Percentiles rank a stretch among this genome's conserved stretches.
phyloP scores from a whole-genome alignment of 345 rosid species.

The Clarkia xantiana region DNA sequence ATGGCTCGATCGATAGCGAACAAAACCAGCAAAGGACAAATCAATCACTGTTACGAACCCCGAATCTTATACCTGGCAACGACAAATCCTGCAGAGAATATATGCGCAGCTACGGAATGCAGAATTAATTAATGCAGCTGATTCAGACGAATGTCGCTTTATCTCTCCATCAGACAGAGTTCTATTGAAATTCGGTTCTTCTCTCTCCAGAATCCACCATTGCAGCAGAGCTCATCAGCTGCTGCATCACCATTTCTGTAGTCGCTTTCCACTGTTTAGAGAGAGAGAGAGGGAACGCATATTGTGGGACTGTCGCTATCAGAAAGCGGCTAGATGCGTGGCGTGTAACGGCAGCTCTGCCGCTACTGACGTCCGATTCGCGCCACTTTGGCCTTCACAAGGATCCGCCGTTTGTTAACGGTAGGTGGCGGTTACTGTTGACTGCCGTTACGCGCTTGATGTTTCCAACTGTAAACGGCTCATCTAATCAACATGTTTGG shows the following conservation, averaged over 20 bases:
- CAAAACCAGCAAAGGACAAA: not conserved
- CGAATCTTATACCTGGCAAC: not conserved
- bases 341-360: conserved; percentile 17
- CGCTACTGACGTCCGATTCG: not conserved
- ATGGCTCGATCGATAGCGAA: not conserved
- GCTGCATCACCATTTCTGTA: conserved; percentile 6
- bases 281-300: not conserved
- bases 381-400: not conserved
- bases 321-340: conserved; percentile 1
- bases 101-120: not conserved
- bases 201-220: too few species aligned
- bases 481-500: too few species aligned
- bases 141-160: conserved; percentile 4
- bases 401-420: conserved; percentile 3
- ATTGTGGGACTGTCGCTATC: not conserved
- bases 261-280: conserved; percentile 10
- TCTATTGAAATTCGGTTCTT: too few species aligned
- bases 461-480: not conserved
- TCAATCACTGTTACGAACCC: not conserved
- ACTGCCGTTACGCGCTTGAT: conserved; percentile 3
- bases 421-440: not conserved
- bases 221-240: too few species aligned
- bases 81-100: not conserved
- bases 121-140: conserved; percentile 8
- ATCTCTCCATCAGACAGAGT: conserved; percentile 5